phyloP scores from a whole-genome alignment of 2,329 filamentous ascomycete genomes.

The Epichloe gansuensis region DNA sequence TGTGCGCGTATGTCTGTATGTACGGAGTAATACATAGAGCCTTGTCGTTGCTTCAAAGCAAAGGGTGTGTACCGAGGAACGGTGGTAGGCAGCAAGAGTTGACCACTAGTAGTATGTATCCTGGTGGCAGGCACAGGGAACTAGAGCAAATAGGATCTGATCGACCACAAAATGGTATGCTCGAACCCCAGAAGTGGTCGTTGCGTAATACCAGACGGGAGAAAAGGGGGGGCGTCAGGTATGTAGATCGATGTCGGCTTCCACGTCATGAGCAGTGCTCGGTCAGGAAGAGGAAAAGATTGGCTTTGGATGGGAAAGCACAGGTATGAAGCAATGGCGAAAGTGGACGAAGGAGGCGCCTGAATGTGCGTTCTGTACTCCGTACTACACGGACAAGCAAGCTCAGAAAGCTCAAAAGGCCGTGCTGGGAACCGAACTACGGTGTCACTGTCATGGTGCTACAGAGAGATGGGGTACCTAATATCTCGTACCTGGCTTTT shows the following conservation, averaged over 20 bases:
- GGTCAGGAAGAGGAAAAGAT: background rate
- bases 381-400: background rate
- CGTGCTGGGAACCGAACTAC: background rate
- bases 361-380: background rate
- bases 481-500: background rate
- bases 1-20: background rate
- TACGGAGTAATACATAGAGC: background rate
- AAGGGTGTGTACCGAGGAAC: slow-evolving; percentile 2
- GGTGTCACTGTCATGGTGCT: background rate
- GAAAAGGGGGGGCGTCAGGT: too few species aligned
- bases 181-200: background rate
- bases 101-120: background rate
- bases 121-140: background rate
- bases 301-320: background rate
- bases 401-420: background rate
- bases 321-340: background rate
- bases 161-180: background rate
- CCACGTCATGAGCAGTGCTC: background rate
- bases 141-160: background rate
- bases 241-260: background rate
- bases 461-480: background rate
- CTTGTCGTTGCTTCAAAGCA: background rate
- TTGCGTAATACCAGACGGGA: background rate
- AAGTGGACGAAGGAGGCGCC: background rate
- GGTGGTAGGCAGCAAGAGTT: background rate